phyloP scores from a whole-genome alignment of 75 land plant genomes.

The Selaginella moellendorffii region DNA sequence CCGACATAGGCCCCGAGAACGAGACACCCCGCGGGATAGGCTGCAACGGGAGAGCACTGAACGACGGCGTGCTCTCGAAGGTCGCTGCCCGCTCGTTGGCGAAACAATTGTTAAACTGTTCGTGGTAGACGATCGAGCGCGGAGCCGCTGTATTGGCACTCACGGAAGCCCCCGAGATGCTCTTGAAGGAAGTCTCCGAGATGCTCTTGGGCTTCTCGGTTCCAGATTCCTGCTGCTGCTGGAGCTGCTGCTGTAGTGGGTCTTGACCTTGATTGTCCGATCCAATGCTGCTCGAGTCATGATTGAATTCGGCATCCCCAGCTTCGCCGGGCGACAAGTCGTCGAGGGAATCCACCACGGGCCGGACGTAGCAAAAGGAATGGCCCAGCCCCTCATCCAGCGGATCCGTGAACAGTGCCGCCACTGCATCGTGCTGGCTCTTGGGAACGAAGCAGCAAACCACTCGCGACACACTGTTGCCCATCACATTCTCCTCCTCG shows the following conservation, averaged over 20 bases:
- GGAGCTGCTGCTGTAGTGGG: slow-evolving; percentile 9
- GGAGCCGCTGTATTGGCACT: slow-evolving; percentile 82
- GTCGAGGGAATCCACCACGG: slow-evolving; percentile 14
- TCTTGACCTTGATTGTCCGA: background rate
- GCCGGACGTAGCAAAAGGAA: slow-evolving; percentile 90
- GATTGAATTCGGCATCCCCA: background rate
- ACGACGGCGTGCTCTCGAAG: slow-evolving; percentile 75
- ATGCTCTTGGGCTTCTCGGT: slow-evolving; percentile 17
- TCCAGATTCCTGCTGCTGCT: no score
- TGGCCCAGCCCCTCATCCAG: slow-evolving; percentile 77
- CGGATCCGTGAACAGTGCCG: slow-evolving; percentile 32
- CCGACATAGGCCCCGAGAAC: slow-evolving; percentile 47
- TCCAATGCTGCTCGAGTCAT: background rate
- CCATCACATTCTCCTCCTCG: slow-evolving; percentile 1
- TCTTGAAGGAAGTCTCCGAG: slow-evolving; percentile 50
- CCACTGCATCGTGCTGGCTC: slow-evolving; percentile 15
- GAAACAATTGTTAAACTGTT: slow-evolving; percentile 39
- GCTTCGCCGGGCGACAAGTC: background rate
- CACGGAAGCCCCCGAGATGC: slow-evolving; percentile 90
- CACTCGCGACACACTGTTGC: background rate
- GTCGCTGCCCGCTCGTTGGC: slow-evolving; percentile 54
- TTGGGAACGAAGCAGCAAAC: background rate
- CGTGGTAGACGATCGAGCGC: slow-evolving; percentile 41
- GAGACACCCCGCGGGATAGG: slow-evolving; percentile 45
- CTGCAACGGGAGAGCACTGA: slow-evolving; percentile 71